phyloP scores from a whole-genome alignment of 2,329 filamentous ascomycete genomes.

The Aspergillus neotritici region DNA sequence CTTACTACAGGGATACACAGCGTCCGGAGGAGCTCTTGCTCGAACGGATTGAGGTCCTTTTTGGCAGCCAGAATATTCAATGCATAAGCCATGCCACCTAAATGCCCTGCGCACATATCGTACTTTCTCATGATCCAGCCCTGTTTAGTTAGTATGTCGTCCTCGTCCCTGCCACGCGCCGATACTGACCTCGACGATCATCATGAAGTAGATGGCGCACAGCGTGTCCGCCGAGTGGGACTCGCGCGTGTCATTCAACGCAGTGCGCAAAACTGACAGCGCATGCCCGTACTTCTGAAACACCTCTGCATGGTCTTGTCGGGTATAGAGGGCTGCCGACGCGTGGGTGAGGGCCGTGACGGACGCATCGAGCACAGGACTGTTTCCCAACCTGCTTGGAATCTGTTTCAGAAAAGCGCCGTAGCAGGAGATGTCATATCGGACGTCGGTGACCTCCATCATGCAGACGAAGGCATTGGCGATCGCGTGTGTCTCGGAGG shows the following conservation, averaged over 20 bases:
- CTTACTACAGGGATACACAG: slow-evolving; percentile 20
- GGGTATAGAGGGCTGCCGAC: slow-evolving; percentile 15
- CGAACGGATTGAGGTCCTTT: slow-evolving; percentile 13
- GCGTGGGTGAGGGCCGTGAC: slow-evolving; percentile 16
- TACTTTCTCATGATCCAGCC: slow-evolving; percentile 19
- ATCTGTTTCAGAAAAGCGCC: slow-evolving; percentile 19
- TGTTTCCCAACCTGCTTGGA: slow-evolving; percentile 19
- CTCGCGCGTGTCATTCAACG: slow-evolving; percentile 20
- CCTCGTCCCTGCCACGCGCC: neutral
- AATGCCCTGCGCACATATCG: slow-evolving; percentile 14
- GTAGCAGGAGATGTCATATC: slow-evolving; percentile 21
- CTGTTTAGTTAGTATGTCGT: slow-evolving; percentile 3
- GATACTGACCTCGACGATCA: slow-evolving; percentile 23
- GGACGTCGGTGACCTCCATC: slow-evolving; percentile 18
- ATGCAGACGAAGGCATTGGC: slow-evolving; percentile 10
- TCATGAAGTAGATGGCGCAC: slow-evolving; percentile 25
- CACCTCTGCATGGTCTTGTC: slow-evolving; percentile 11
- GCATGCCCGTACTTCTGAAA: slow-evolving; percentile 18
- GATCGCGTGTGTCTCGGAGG: slow-evolving; percentile 6
- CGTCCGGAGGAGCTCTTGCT: slow-evolving; percentile 16
- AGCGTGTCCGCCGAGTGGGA: slow-evolving; percentile 21
- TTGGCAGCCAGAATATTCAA: slow-evolving; percentile 12
- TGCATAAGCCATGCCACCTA: slow-evolving; percentile 17
- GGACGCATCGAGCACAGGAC: slow-evolving; percentile 19
- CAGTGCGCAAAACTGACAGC: slow-evolving; percentile 18